Evolutionary conservation across 2,329 filamentous ascomycete genomes (phyloP).

Genomic region (Penicillium sp.): DNA sequence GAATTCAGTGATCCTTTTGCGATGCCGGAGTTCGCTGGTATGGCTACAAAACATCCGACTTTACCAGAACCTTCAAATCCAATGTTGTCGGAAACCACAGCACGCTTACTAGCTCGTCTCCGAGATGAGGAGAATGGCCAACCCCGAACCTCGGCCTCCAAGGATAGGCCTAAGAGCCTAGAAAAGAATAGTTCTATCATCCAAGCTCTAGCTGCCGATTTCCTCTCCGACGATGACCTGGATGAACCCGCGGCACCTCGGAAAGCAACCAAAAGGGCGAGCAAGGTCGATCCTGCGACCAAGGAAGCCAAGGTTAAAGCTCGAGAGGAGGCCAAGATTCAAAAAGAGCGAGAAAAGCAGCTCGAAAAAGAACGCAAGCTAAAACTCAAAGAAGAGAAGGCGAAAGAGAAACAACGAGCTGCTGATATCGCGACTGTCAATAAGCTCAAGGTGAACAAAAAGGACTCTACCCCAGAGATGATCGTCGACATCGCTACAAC

Average conservation of each 20-base stretch:
- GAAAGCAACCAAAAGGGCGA: constrained; percentile 47
- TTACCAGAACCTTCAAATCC: constrained; percentile 17
- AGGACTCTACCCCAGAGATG: constrained; percentile 74
- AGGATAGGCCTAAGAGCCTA: background rate
- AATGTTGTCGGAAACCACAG: constrained; percentile 43
- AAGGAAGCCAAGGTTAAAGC: constrained; percentile 55
- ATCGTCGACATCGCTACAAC: constrained; percentile 68
- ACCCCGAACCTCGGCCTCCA: background rate
- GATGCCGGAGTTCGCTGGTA: constrained; percentile 28
- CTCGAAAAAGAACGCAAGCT: constrained; percentile 55
- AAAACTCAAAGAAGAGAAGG: constrained; percentile 57
- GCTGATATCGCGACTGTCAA: constrained; percentile 73
- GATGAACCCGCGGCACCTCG: constrained; percentile 48
- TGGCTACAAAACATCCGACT: constrained; percentile 24
- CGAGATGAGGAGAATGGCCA: background rate
- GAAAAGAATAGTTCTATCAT: constrained; percentile 12
- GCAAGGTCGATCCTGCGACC: constrained; percentile 29
- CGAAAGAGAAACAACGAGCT: constrained; percentile 63
- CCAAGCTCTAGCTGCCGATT: constrained; percentile 9
- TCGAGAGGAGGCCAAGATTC: constrained; percentile 52
- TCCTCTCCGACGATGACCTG: constrained; percentile 36
- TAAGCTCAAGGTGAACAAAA: constrained; percentile 72
- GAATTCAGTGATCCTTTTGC: constrained; percentile 36
- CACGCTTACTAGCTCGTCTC: constrained; percentile 42
- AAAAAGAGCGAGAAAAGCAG: constrained; percentile 58